These are phyloP conservation scores for Amphirosellinia nigrospora DNA, from an alignment of 495 filamentous ascomycete genomes.

Conservation along the genomic window DNA sequence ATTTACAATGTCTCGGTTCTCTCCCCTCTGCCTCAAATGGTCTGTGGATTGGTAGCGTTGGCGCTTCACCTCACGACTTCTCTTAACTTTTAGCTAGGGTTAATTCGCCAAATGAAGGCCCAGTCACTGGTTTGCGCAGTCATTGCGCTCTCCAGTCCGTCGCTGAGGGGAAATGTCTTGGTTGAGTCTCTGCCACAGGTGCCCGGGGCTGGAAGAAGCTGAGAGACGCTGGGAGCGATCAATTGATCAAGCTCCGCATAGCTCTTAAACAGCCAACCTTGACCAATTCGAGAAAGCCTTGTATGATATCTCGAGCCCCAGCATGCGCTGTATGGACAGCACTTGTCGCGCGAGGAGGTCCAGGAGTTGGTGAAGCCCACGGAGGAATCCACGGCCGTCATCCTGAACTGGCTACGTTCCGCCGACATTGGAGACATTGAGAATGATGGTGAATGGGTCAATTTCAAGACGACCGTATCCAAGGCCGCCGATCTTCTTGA, in stretches of 20 bases:
- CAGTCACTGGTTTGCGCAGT: constrained; percentile 32
- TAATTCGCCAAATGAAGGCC: constrained; percentile 28
- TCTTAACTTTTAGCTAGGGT: background rate
- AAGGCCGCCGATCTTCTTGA: constrained; percentile 61
- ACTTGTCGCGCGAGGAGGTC: constrained; percentile 66
- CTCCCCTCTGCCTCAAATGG: no score
- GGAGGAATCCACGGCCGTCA: constrained; percentile 44
- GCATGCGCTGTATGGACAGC: constrained; percentile 65
- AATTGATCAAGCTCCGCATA: constrained; percentile 58
- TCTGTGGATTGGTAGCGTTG: no score
- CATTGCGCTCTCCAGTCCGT: constrained; percentile 32
- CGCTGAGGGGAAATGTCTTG: constrained; percentile 40
- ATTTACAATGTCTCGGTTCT: no score
- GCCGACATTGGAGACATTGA: constrained; percentile 54
- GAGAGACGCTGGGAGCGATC: constrained; percentile 43
- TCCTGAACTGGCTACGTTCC: constrained; percentile 58
- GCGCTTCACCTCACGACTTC: background rate
- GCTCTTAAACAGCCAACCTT: constrained; percentile 59
- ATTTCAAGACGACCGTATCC: constrained; percentile 55
- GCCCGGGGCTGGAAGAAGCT: constrained; percentile 57
- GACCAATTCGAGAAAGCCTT: constrained; percentile 64
- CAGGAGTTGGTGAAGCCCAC: constrained; percentile 56
- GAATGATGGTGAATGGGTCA: constrained; percentile 62
- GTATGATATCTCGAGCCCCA: constrained; percentile 68
- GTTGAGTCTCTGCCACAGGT: constrained; percentile 52